phyloP scores from a whole-genome alignment of 2,329 filamentous ascomycete genomes.

The Hymenoscyphus scutula region DNA sequence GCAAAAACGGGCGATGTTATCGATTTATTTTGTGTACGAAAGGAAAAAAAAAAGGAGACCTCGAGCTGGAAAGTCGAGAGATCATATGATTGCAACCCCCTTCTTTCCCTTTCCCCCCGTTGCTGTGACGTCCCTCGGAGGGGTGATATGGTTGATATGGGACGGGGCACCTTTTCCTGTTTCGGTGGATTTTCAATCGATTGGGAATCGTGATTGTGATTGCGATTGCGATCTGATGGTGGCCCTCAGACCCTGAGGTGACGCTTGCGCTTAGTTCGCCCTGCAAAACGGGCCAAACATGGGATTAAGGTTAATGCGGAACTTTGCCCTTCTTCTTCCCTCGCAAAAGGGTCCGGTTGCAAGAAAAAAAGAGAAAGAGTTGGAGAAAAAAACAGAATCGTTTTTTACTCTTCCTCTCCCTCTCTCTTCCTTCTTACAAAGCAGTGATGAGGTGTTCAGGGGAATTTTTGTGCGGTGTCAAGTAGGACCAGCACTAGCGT shows the following conservation, averaged over 20 bases:
- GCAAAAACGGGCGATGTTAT: neutral
- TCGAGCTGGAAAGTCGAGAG: neutral
- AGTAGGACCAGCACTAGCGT: conserved; percentile 1
- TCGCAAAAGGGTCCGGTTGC: neutral
- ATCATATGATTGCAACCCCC: neutral
- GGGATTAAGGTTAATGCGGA: conserved; percentile 3
- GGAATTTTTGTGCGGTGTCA: conserved; percentile 5
- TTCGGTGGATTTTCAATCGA: neutral
- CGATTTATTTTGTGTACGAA: conserved; percentile 1
- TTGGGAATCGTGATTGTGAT: neutral
- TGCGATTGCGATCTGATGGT: neutral
- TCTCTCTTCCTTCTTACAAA: conserved; percentile 4
- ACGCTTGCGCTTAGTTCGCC: conserved; percentile 9
- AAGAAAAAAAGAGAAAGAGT: neutral
- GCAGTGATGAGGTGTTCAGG: conserved; percentile 2
- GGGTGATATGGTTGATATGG: neutral
- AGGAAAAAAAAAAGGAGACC: too few relatives aligned
- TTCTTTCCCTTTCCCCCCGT: neutral
- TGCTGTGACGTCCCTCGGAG: neutral
- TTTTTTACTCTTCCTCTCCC: neutral
- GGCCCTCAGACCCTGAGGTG: conserved; percentile 8
- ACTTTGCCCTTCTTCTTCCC: neutral
- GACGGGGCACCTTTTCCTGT: neutral
- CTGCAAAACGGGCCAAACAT: neutral
- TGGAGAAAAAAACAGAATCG: neutral